Evolutionary conservation across 2,329 filamentous ascomycete genomes (phyloP).

Genomic region (Microcyclospora pomicola): DNA sequence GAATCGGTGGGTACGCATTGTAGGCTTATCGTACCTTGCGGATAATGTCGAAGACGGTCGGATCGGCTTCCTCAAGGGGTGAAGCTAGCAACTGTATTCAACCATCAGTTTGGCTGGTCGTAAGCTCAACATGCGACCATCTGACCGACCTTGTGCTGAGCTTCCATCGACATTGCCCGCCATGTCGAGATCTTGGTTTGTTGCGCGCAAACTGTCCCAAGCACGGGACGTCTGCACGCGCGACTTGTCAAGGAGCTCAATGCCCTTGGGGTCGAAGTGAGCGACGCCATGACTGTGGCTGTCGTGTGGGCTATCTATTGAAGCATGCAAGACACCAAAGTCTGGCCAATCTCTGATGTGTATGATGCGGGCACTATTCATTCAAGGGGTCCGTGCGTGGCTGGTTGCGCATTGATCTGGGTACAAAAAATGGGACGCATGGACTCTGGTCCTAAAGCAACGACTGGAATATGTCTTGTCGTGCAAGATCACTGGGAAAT

Average conservation of each 20-base stretch:
- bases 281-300: slow-evolving; percentile 25
- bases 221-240: slow-evolving; percentile 17
- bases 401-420: too few species aligned
- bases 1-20: background rate
- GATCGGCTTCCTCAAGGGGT: slow-evolving; percentile 71
- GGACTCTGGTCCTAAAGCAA: too few species aligned
- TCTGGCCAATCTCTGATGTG: too few species aligned
- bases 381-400: too few species aligned
- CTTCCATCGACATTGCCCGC: slow-evolving; percentile 31
- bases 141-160: slow-evolving; percentile 33
- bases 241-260: slow-evolving; percentile 25
- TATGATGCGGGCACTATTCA: too few species aligned
- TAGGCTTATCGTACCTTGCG: slow-evolving; percentile 52
- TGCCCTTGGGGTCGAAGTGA: slow-evolving; percentile 27
- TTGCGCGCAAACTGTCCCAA: slow-evolving; percentile 12
- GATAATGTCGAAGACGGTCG: slow-evolving; percentile 74
- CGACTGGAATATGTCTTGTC: too few species aligned
- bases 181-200: slow-evolving; percentile 22
- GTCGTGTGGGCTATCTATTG: background rate
- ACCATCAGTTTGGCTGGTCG: slow-evolving; percentile 4
- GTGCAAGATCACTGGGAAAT: too few species aligned
- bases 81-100: slow-evolving; percentile 59
- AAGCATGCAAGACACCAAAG: too few species aligned
- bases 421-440: too few species aligned
- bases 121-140: background rate